Evolutionary conservation across 805 yeast species (phyloP).

Genomic region (Candida methanosorbosa): DNA sequence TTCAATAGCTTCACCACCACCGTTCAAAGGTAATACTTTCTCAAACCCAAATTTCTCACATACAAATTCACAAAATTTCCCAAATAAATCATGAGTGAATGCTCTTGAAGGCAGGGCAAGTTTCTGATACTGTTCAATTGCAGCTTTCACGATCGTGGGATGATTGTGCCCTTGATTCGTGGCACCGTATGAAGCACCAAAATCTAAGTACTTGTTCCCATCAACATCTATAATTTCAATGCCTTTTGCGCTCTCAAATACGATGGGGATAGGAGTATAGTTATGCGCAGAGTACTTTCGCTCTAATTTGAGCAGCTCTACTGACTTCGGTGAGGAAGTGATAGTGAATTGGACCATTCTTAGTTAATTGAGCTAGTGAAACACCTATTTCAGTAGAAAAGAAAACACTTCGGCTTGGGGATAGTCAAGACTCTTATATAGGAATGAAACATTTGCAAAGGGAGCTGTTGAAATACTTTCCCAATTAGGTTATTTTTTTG

Average conservation of each 20-base stretch:
- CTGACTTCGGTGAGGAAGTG: constrained; percentile 11
- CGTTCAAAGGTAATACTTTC: constrained; percentile 22
- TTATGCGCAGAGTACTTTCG: constrained; percentile 18
- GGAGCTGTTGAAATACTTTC: no score
- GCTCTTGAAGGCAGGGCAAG: constrained; percentile 23
- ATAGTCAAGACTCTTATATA: no score
- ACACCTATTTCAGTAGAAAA: background rate
- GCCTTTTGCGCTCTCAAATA: constrained; percentile 15
- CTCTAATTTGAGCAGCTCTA: constrained; percentile 9
- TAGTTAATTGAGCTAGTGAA: background rate
- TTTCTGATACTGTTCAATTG: constrained; percentile 20
- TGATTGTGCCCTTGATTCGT: constrained; percentile 21
- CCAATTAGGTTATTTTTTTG: no score
- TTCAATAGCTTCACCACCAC: constrained; percentile 29
- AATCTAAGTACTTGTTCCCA: constrained; percentile 17
- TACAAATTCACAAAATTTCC: constrained; percentile 17
- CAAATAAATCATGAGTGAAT: constrained; percentile 15
- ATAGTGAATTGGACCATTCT: constrained; percentile 7
- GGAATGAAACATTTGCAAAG: no score
- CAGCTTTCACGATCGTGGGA: constrained; percentile 21
- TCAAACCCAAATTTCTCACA: constrained; percentile 19
- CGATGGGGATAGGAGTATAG: constrained; percentile 20
- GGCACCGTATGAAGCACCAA: constrained; percentile 20
- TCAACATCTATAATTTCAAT: constrained; percentile 17
- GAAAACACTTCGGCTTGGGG: no score